Conservation (phyloP, 2,329 filamentous ascomycete genomes). For the Xylaria arbuscula region DNA sequence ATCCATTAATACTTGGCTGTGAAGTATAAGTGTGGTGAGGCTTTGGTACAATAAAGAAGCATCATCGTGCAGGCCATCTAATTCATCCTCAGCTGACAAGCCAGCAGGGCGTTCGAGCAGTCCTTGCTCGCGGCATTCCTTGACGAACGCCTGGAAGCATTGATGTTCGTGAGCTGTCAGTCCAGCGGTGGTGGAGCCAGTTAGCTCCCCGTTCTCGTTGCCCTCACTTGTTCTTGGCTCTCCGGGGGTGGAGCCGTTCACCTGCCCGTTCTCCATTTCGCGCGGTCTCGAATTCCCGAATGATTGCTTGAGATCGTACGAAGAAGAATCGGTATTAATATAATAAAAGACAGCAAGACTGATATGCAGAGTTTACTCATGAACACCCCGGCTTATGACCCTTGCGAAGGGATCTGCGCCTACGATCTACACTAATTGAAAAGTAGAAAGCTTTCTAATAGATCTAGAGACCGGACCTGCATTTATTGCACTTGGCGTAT, state of each 20-base stretch:
- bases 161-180: slow-evolving; percentile 19
- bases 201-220: slow-evolving; percentile 24
- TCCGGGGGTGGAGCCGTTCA: slow-evolving; percentile 12
- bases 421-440: not conserved
- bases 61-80: slow-evolving; percentile 32
- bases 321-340: not conserved
- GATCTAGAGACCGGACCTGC: slow-evolving; percentile 16
- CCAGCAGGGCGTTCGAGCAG: slow-evolving; percentile 27
- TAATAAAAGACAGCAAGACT: slow-evolving; percentile 7
- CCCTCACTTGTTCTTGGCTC: slow-evolving; percentile 5
- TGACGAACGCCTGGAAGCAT: slow-evolving; percentile 21
- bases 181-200: slow-evolving; percentile 7
- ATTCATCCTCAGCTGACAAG: slow-evolving; percentile 24
- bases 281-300: not conserved
- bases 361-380: not conserved
- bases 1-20: not conserved
- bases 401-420: not conserved
- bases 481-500: slow-evolving; percentile 22
- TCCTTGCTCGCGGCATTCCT: slow-evolving; percentile 30
- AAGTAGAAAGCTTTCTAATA: not conserved
- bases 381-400: slow-evolving; percentile 3
- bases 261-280: slow-evolving; percentile 26
- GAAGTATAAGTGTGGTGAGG: not conserved
- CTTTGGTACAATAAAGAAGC: slow-evolving; percentile 24
- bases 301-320: slow-evolving; percentile 1